A percentile compares a stretch with the other conserved stretches of the same genome.
Conservation (phyloP, 2,329 filamentous ascomycete genomes). For the Xylaria sp. region DNA sequence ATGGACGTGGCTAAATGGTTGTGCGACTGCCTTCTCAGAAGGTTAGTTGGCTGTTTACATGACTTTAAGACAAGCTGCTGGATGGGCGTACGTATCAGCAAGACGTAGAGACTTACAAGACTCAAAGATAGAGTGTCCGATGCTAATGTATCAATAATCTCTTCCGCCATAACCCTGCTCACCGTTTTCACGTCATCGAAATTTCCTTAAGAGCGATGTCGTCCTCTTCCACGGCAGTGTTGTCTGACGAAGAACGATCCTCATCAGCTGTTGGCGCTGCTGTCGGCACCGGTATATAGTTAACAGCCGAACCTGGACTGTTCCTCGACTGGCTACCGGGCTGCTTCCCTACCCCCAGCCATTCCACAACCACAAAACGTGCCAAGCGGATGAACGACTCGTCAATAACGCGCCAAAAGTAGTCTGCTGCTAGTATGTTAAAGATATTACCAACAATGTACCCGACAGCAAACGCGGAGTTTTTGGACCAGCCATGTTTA, state of each 20-base stretch:
- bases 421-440: slow-evolving; percentile 33
- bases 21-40: slow-evolving; percentile 16
- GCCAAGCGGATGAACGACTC: slow-evolving; percentile 34
- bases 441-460: slow-evolving; percentile 36
- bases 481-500: slow-evolving; percentile 33
- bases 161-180: slow-evolving; percentile 16
- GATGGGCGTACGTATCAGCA: slow-evolving; percentile 11
- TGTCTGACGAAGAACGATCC: slow-evolving; percentile 22
- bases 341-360: slow-evolving; percentile 31
- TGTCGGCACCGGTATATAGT: slow-evolving; percentile 30
- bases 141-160: slow-evolving; percentile 20
- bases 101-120: slow-evolving; percentile 12
- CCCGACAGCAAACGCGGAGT: slow-evolving; percentile 30
- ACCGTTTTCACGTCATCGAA: slow-evolving; percentile 14
- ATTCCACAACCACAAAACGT: slow-evolving; percentile 32
- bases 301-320: slow-evolving; percentile 21
- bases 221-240: slow-evolving; percentile 25
- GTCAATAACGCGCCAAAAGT: slow-evolving; percentile 36
- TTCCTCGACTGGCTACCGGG: slow-evolving; percentile 23
- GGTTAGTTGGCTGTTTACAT: slow-evolving; percentile 16
- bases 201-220: slow-evolving; percentile 30
- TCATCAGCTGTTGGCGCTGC: slow-evolving; percentile 21
- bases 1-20: slow-evolving; percentile 9
- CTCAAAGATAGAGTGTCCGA: slow-evolving; percentile 7
- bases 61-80: slow-evolving; percentile 4